Percentiles rank a stretch among this genome's conserved stretches.
Evolutionary conservation across 2,329 filamentous ascomycete genomes (phyloP).

Genomic region (Alternaria panax): DNA sequence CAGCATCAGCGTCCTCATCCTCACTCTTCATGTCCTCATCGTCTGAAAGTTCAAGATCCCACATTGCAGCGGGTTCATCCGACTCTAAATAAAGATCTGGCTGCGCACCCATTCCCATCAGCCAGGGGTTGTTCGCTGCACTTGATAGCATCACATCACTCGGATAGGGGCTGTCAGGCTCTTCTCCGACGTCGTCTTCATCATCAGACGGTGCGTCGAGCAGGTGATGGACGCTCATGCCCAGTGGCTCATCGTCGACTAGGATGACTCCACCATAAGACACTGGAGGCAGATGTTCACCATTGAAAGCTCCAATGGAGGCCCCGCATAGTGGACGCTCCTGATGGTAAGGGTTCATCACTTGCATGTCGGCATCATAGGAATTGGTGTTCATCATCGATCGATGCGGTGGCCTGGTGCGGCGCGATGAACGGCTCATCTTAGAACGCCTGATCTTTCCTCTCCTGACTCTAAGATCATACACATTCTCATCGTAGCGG

Average conservation of each 20-base stretch:
- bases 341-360: constrained; percentile 78
- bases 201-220: constrained; percentile 71
- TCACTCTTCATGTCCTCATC: constrained; percentile 55
- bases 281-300: constrained; percentile 86
- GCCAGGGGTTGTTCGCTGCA: constrained; percentile 48
- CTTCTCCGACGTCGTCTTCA: constrained; percentile 55
- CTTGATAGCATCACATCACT: constrained; percentile 53
- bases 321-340: constrained; percentile 81
- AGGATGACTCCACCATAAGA: constrained; percentile 88
- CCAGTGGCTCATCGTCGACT: constrained; percentile 83
- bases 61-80: constrained; percentile 39
- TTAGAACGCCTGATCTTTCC: constrained; percentile 72
- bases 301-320: constrained; percentile 89
- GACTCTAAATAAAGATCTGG: constrained; percentile 42
- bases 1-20: constrained; percentile 41
- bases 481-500: constrained; percentile 70
- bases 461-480: constrained; percentile 74
- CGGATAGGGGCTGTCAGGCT: constrained; percentile 37
- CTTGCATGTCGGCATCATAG: constrained; percentile 49
- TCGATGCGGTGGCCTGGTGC: constrained; percentile 45
- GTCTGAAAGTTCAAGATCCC: constrained; percentile 62
- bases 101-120: constrained; percentile 48
- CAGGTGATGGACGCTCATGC: constrained; percentile 98
- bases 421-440: constrained; percentile 48
- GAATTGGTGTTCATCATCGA: constrained; percentile 50